Conservation (phyloP, 1,284 basidiomycete genomes). For the Pseudomicrostroma phylloplanum region DNA sequence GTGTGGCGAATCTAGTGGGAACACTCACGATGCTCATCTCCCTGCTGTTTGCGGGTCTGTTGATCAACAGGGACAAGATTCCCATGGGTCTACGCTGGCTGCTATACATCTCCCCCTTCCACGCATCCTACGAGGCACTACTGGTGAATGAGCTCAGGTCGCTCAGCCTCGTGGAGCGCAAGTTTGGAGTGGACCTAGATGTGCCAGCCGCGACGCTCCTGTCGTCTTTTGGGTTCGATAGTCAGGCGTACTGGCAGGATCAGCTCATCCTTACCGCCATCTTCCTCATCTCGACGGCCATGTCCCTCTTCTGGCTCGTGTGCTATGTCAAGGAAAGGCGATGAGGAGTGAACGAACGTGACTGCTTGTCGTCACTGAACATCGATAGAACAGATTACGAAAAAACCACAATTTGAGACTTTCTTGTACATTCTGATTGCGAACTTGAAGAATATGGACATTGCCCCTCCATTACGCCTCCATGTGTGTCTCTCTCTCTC, state of each 20-base stretch:
- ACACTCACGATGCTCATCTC: slow-evolving; percentile 90
- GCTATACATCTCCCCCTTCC: slow-evolving; percentile 89
- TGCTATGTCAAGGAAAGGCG: too few relatives aligned
- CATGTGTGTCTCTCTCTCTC: too few relatives aligned
- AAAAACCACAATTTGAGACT: too few relatives aligned
- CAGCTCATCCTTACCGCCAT: too few relatives aligned
- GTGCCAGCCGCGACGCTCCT: slow-evolving; percentile 35
- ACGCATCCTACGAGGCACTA: slow-evolving; percentile 93
- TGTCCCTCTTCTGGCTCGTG: too few relatives aligned
- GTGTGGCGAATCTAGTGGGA: slow-evolving; percentile 85
- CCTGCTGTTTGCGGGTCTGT: slow-evolving; percentile 83
- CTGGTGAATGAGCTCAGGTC: slow-evolving; percentile 91
- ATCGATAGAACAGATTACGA: too few relatives aligned
- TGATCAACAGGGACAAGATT: slow-evolving; percentile 87
- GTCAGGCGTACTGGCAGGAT: too few relatives aligned
- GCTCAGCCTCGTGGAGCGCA: slow-evolving; percentile 73
- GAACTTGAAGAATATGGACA: too few relatives aligned
- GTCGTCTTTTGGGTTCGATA: slow-evolving; percentile 27
- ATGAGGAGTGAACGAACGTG: neutral
- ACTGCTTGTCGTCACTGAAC: neutral
- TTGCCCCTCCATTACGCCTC: too few relatives aligned
- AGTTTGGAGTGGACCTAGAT: slow-evolving; percentile 38
- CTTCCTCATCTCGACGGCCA: too few relatives aligned
- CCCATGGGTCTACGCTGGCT: slow-evolving; percentile 70
- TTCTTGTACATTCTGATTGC: too few relatives aligned